Evolutionary conservation across 768 basidiomycete genomes (phyloP), one percentile per base, ranked within the genome.

Genomic region (Boletus rufocinnamomeus): DNA sequence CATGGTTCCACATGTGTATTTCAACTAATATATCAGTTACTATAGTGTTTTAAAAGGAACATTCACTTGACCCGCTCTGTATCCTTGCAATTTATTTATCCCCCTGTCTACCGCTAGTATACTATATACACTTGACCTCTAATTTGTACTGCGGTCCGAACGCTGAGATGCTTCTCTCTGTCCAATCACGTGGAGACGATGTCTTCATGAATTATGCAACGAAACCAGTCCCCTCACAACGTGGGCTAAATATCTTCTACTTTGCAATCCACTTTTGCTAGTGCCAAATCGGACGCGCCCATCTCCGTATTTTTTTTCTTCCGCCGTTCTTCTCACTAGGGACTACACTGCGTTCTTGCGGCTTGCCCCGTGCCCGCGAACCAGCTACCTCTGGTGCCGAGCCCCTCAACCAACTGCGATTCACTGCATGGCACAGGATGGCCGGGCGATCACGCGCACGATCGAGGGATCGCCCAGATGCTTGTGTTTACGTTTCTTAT

Each of bases 21-120:
- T 35, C 35, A 51, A 58, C 30, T 68, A 63, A 67, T 57, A 47
- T 70, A 72, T 66, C 59, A 25, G 21, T 53, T 57, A 59, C 51
- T 57, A 58, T 63, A 64, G 58, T 56, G 32, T 53, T 48, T 58
- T 48, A 50, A 50, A 17, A 56, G 57, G 61, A 63, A 59, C 59
- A 50, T 60, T 59, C 59, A 58, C 40, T 50, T 14, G 58, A 57
- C 48, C 48, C 62, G 54, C 58, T 56, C 57, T 70, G 69, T 70
- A 70, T 68, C 66, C 37, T 38, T 72, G 61, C 57, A 17, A 60
- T 37, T 41, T 70, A 66, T 72, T 58, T 70, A 68, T 68, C 50
- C 57, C 51, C 30, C 49, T 57, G 55, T 56, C 38, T 52, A 43
- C 27, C 37, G 41, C 3, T 64, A 64, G 58, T 43, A 58, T 69